Conservation (phyloP, 345 rosid genomes). For the Stellera chamaejasme region DNA sequence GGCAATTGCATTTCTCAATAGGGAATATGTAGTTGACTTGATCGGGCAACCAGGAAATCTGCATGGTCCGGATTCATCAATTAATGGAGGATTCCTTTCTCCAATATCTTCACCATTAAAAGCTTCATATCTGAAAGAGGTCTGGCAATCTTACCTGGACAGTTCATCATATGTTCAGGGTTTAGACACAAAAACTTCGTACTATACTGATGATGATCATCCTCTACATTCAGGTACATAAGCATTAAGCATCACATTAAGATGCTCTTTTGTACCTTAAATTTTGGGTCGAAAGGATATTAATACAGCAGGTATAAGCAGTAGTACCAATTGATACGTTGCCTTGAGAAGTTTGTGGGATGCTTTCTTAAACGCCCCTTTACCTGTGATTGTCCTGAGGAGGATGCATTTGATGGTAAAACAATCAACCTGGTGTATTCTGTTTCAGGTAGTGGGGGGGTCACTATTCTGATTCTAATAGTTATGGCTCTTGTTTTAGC, state of each 20-base stretch:
- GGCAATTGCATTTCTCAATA: slow-evolving; percentile 25
- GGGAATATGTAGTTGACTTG: slow-evolving; percentile 97
- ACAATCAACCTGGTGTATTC: no score
- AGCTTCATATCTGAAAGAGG: slow-evolving; percentile 46
- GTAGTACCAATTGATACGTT: no score
- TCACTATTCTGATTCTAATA: no score
- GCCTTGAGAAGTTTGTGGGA: no score
- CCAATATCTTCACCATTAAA: slow-evolving; percentile 64
- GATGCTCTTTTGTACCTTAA: neutral
- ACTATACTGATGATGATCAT: slow-evolving; percentile 29
- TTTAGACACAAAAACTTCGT: slow-evolving; percentile 18
- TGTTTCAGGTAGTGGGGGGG: no score
- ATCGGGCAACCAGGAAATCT: slow-evolving; percentile 88
- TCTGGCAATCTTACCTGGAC: slow-evolving; percentile 36
- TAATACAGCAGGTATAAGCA: no score
- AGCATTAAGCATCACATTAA: slow-evolving; percentile 5
- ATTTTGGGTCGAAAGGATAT: neutral
- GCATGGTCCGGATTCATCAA: slow-evolving; percentile 79
- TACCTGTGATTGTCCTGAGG: slow-evolving; percentile 10
- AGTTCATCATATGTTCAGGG: slow-evolving; percentile 24
- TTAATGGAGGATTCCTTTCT: slow-evolving; percentile 57
- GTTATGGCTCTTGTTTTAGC: no score
- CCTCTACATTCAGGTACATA: slow-evolving; percentile 35
- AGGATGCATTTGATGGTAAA: no score
- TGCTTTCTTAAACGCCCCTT: no score